Conservation (phyloP, 768 basidiomycete genomes). For the Erythrobasidium yunnanense region DNA sequence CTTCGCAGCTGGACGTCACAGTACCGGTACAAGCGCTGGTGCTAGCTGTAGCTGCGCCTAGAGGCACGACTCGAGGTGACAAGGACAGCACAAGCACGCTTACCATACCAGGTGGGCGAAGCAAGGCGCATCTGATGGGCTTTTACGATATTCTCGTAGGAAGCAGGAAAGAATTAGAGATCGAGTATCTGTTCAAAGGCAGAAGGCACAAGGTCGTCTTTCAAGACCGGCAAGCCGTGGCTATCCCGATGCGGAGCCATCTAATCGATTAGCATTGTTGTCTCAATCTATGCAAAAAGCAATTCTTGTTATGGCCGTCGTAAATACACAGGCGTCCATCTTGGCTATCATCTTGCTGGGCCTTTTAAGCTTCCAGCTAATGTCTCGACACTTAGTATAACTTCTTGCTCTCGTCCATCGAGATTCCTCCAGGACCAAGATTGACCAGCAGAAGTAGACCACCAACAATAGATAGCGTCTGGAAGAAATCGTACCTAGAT, state of each 20-base stretch:
- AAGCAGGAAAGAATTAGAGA: constrained; percentile 56
- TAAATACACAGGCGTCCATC: too few species aligned
- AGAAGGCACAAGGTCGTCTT: constrained; percentile 64
- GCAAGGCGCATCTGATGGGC: constrained; percentile 71
- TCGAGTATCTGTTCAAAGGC: constrained; percentile 67
- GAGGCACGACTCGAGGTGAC: background rate
- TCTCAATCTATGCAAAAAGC: too few species aligned
- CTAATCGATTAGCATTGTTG: constrained; percentile 21
- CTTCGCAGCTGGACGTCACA: constrained; percentile 60
- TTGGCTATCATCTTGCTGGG: too few species aligned
- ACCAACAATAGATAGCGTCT: constrained; percentile 94
- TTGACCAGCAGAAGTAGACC: constrained; percentile 94
- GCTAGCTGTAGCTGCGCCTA: constrained; percentile 48
- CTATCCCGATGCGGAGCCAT: constrained; percentile 49
- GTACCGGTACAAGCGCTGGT: constrained; percentile 72
- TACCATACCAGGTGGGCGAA: constrained; percentile 60
- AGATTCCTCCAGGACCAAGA: constrained; percentile 94
- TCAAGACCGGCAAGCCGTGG: constrained; percentile 57
- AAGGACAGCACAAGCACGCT: constrained; percentile 47
- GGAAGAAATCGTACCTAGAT: constrained; percentile 92
- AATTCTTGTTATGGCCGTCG: too few species aligned
- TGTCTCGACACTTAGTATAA: background rate
- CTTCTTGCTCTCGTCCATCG: constrained; percentile 99
- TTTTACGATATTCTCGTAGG: constrained; percentile 75
- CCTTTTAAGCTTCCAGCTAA: background rate